Base-by-base conservation (phyloP, 116 monocot genomes). In the Iris pallida region DNA sequence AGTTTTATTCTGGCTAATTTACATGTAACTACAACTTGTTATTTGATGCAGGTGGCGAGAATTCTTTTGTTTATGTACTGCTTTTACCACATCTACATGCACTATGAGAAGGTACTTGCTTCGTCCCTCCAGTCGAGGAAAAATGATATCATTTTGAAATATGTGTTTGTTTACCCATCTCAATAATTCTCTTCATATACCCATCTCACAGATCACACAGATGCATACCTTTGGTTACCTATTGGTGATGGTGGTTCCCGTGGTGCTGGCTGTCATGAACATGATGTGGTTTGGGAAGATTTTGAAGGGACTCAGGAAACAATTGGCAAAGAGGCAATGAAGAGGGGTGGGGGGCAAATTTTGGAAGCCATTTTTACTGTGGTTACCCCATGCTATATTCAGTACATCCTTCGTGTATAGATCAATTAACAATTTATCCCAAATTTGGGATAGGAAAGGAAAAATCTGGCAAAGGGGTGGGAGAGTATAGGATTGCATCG, bases 211-310 rank as follows among this genome's bases (percentile, higher is more conserved):
- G 95, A 71, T 91, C 8, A 16, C 55, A 69, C 74, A 88, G 64
- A 77, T 95, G 88, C 79, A 82, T 16, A 61, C 56, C 2, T 73
- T 84, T 66, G 90, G 91, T 42, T 86, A 76, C 72, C 57, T 79
- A 6, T 20, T 88, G 30, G 73, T 74, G n/a, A 54, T 95, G 47
- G 9, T 67, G 13, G 85, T 86, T 19, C 90, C 95, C 8, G 45
- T 56, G 0, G 72, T 57, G 0, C 65, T 90, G 49, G 72, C 79
- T 20, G 55, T 79, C 45, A 95, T 95, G 90, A 95, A 95, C 71
- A 40, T 75, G 40, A 71, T 80, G 68, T 95, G 90, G 95, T 95
- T 95, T 53, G 55, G 51, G 40, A 95, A 90, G 85, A 88, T 95
- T 45, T 47, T 88, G 15, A 83, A 68, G 53, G 90, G 90, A 15